Percentiles rank a stretch among this genome's conserved stretches.
Evolutionary conservation across 768 basidiomycete genomes (phyloP).

Genomic region (Pisolithus tinctorius): DNA sequence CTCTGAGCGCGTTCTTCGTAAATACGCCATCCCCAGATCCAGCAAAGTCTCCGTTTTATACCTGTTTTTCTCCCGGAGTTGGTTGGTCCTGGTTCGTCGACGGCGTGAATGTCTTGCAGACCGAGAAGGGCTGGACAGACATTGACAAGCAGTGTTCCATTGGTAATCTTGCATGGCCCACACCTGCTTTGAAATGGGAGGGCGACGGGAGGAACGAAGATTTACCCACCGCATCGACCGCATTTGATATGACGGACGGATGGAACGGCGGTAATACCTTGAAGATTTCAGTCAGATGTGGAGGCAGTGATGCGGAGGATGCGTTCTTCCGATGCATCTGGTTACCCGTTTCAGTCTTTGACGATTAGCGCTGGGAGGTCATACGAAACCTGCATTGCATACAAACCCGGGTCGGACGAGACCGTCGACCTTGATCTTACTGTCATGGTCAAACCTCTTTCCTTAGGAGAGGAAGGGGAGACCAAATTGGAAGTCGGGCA

Average conservation of each 20-base stretch:
- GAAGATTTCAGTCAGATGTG: slow-evolving; percentile 35
- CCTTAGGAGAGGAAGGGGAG: background rate
- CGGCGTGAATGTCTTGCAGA: slow-evolving; percentile 45
- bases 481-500: slow-evolving; percentile 22
- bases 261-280: slow-evolving; percentile 68
- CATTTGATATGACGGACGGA: slow-evolving; percentile 53
- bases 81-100: slow-evolving; percentile 65
- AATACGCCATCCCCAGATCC: slow-evolving; percentile 50
- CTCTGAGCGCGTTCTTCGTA: slow-evolving; percentile 51
- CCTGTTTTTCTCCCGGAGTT: slow-evolving; percentile 65
- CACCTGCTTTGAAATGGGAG: slow-evolving; percentile 49
- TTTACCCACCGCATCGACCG: slow-evolving; percentile 36
- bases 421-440: slow-evolving; percentile 36
- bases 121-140: slow-evolving; percentile 65
- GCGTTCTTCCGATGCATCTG: slow-evolving; percentile 50
- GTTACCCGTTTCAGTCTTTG: slow-evolving; percentile 65
- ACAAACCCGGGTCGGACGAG: slow-evolving; percentile 36
- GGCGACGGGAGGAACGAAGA: slow-evolving; percentile 29
- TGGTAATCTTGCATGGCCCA: slow-evolving; percentile 69
- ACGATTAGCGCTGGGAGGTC: slow-evolving; percentile 34
- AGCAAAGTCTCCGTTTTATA: slow-evolving; percentile 44
- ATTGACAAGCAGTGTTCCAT: slow-evolving; percentile 62
- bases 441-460: slow-evolving; percentile 31
- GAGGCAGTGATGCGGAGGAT: slow-evolving; percentile 37
- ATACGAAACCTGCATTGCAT: slow-evolving; percentile 49